Evolutionary conservation across 73 alveolate genomes (phyloP), one percentile per base, ranked within the genome.

Genomic region (Uronychia setigera): DNA sequence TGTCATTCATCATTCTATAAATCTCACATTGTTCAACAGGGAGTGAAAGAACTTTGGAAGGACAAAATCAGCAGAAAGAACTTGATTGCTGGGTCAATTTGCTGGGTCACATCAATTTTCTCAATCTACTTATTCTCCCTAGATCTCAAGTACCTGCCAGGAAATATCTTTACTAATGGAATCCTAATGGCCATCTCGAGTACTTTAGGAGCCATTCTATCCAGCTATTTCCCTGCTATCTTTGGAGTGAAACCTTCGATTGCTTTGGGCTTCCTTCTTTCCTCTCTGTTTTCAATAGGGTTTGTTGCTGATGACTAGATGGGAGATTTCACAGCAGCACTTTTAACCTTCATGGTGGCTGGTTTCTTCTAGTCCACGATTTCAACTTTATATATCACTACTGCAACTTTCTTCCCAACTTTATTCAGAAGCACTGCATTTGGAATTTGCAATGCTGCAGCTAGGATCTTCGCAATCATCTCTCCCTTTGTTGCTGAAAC

Each of bases 371-470:
- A 46, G n/a, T 5, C n/a, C n/a, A 19, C 19, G 67, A 46, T 46
- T 19, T 11, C 67, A 11, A 19, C 19, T 19, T 19, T 46, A 5
- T 83, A 29, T 34, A 13, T 75, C 19, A 80, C 35, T n/a, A 83
- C 84, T 58, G 85, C 85, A 32, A 76, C 75, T 19, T 83, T 75
- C 60, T 75, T 83, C 67, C 90, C 90, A 1, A 33, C 90, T 31
- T 28, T 34, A 0, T 83, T 83, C 33, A 76, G 79, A 33, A 79
- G 83, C 1, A 82, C 89, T 28, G 83, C 89, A 11, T 67, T 82
- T 33, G 89, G 89, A n/a, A 28, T 82, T 32, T 83, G 90, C 79
- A 83, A 83, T 32, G 26, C 75, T 11, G 33, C 75, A 32, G 90
- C 85, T 13, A 74, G 59, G 76, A 1, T 75, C 30, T 79, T 82